Evolutionary conservation across 179 eudicot genomes (phyloP), one percentile per base, ranked within the genome.

Genomic region (Vitellaria paradoxa): DNA sequence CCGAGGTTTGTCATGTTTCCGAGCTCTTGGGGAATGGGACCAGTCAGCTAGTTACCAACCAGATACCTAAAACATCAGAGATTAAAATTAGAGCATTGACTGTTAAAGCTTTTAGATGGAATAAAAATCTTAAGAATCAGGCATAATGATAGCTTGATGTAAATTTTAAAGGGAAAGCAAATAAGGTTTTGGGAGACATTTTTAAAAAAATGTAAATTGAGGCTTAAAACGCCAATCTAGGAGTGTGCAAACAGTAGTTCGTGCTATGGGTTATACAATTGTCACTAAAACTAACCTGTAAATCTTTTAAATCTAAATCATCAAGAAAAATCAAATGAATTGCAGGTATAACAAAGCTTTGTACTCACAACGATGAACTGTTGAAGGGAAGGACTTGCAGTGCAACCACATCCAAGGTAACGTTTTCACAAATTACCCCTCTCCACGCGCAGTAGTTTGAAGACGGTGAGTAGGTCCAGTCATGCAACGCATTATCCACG

Each of bases 1-100:
- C 94, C 98, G 40, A 96, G 99, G 73, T 90, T 96, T 20, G 98
- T 74, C 98, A 96, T 96, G 77, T 93, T 92, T 75, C 98, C 99
- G 0, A 96, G 98, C 1, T 42, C 45, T 4, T 4, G 3, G 45
- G 45, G 45, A 42, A 42, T 42, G 45, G 45, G 45, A 42, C 45
- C 45, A 42, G 45, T 42, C 45, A 42, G 6, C 45, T 42, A 1
- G 88, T 96, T 96, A 17, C 96, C 91, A 68, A 93, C 97, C 79
- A 96, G 87, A 85, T 96, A 96, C 86, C 99, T 96, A 81, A 76
- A 81, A 17, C 56, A 63, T 45, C 69, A 30, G 60, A 15, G 37
- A 68, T 46, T 45, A 10, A 68, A 65, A 50, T 53, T 21, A 20
- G 26, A 74, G 60, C 64, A 75, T 23, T 13, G 46, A 17, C 59